Evolutionary conservation across 306 rosid species (phyloP).

Genomic region (Quercus wislizeni): DNA sequence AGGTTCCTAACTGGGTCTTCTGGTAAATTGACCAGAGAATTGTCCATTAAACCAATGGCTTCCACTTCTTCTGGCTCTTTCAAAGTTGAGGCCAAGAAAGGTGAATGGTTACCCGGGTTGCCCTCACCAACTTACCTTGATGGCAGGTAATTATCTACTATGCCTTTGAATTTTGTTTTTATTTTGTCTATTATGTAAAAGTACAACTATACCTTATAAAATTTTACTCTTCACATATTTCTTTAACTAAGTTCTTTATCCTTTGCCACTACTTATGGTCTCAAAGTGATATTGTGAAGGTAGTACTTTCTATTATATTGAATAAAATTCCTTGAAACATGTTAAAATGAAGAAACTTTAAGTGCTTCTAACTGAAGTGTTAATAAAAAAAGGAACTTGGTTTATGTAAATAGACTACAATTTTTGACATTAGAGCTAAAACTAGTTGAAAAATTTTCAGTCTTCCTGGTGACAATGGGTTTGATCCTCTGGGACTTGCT

Average conservation of each 20-base stretch:
- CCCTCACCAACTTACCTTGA: constrained; percentile 75
- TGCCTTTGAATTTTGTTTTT: no score
- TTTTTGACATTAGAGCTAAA: background rate
- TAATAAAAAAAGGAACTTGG: background rate
- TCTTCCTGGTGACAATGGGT: constrained; percentile 97
- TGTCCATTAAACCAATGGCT: constrained; percentile 49
- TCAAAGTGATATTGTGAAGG: no score
- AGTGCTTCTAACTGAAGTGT: no score
- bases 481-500: constrained; percentile 88
- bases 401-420: background rate
- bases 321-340: background rate
- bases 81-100: constrained; percentile 85
- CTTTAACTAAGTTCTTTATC: no score
- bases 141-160: constrained; percentile 53
- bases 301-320: background rate
- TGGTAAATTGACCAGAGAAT: constrained; percentile 58
- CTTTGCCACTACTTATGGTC: no score
- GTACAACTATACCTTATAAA: no score
- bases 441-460: constrained; percentile 27
- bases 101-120: constrained; percentile 96
- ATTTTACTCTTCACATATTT: no score
- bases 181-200: no score
- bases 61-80: constrained; percentile 48
- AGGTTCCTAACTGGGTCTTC: constrained; percentile 75
- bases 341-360: background rate